Evolutionary conservation across 2,329 filamentous ascomycete genomes (phyloP).

Genomic region (Fusarium paranaense): DNA sequence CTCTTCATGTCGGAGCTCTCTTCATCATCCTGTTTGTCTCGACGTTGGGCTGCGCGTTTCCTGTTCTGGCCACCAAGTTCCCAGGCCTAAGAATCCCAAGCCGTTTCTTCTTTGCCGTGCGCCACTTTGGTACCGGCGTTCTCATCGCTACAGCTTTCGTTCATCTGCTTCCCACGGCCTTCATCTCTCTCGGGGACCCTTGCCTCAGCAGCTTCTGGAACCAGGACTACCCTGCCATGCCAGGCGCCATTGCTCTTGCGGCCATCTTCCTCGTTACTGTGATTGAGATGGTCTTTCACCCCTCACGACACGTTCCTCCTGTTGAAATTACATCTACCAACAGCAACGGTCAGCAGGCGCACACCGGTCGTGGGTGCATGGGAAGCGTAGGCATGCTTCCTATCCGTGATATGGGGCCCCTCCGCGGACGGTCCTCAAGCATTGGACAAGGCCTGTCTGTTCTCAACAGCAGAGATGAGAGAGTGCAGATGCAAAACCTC

Average conservation of each 20-base stretch:
- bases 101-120: constrained; percentile 66
- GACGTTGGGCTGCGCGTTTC: constrained; percentile 63
- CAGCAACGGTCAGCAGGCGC: background rate
- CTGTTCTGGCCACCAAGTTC: constrained; percentile 64
- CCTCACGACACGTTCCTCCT: constrained; percentile 49
- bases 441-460: constrained; percentile 49
- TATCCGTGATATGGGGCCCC: constrained; percentile 49
- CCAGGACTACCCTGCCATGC: constrained; percentile 78
- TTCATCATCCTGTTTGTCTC: constrained; percentile 61
- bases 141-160: constrained; percentile 82
- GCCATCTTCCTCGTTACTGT: constrained; percentile 83
- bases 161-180: constrained; percentile 76
- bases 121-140: constrained; percentile 84
- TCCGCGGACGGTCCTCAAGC: constrained; percentile 50
- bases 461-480: constrained; percentile 40
- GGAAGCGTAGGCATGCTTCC: constrained; percentile 44
- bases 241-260: constrained; percentile 83
- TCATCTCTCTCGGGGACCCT: constrained; percentile 70
- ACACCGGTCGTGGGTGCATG: constrained; percentile 37
- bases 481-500: constrained; percentile 28
- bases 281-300: constrained; percentile 78
- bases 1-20: constrained; percentile 69
- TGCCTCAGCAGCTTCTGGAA: constrained; percentile 83
- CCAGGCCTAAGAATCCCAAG: constrained; percentile 66
- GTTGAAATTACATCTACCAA: constrained; percentile 13